Conservation (phyloP, 1,284 basidiomycete genomes). For the Leccinum variabile region DNA sequence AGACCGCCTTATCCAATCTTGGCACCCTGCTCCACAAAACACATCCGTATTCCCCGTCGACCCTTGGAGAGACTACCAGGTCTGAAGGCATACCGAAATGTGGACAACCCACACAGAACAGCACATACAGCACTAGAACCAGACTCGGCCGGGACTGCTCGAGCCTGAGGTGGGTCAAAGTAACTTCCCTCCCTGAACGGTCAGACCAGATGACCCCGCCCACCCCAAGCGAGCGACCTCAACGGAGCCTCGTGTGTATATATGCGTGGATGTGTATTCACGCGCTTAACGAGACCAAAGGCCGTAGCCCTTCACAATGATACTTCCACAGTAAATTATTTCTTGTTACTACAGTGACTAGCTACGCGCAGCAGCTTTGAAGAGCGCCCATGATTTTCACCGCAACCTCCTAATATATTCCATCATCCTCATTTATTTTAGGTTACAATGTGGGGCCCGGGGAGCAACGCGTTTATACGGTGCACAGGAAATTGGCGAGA, state of each 20-base stretch:
- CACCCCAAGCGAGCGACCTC: constrained; percentile 10
- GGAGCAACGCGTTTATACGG: not conserved
- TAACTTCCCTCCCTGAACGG: not conserved
- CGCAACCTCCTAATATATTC: not conserved
- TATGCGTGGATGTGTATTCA: not conserved
- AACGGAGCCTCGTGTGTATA: constrained; percentile 12
- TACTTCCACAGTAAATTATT: not conserved
- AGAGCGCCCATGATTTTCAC: not conserved
- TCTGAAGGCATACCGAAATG: not conserved
- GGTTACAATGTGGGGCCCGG: not conserved
- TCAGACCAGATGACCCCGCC: not conserved
- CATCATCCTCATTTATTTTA: not conserved
- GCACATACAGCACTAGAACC: not conserved
- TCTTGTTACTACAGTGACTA: not conserved
- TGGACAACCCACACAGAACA: not conserved
- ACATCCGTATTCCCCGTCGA: not conserved
- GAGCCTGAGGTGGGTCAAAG: constrained; percentile 10
- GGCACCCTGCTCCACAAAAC: not conserved
- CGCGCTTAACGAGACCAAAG: not conserved
- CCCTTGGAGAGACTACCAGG: not conserved
- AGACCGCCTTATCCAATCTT: not conserved
- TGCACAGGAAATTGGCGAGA: not conserved
- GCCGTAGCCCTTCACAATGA: not conserved
- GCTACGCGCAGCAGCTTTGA: not conserved
- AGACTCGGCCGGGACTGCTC: not conserved